Conservation (phyloP, 495 filamentous ascomycete genomes). For the Friedmanniomyces endolithicus region DNA sequence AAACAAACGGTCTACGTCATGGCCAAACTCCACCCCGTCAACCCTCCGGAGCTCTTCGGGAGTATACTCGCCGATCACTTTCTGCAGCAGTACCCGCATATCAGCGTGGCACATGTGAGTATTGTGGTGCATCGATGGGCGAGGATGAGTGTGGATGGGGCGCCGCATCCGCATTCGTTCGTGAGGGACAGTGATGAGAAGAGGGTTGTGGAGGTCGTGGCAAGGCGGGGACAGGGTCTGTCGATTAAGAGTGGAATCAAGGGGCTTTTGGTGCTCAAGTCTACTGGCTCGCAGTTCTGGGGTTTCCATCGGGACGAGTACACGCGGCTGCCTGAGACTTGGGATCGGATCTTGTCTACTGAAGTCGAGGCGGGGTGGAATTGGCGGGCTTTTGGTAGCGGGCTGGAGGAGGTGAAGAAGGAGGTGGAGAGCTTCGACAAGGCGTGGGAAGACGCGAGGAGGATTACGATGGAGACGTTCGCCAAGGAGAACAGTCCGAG, state of each 20-base stretch:
- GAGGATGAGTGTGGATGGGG: conserved; percentile 73
- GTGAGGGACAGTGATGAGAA: conserved; percentile 79
- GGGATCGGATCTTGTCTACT: conserved; percentile 89
- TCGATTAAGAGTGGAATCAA: conserved; percentile 47
- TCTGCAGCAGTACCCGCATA: conserved; percentile 74
- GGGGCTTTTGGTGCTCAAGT: conserved; percentile 83
- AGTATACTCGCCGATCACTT: conserved; percentile 77
- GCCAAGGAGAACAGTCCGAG: conserved; percentile 83
- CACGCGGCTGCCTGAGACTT: conserved; percentile 78
- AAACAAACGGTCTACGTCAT: conserved; percentile 95
- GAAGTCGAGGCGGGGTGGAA: conserved; percentile 77
- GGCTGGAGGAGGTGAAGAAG: conserved; percentile 54
- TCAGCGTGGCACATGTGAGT: conserved; percentile 66
- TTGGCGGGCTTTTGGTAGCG: conserved; percentile 57
- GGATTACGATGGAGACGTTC: conserved; percentile 81
- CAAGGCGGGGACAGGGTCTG: conserved; percentile 33
- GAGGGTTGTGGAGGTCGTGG: conserved; percentile 54
- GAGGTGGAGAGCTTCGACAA: conserved; percentile 56
- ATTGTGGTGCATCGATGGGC: conserved; percentile 84
- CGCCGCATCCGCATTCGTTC: conserved; percentile 94
- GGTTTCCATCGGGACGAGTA: conserved; percentile 86
- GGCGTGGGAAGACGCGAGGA: conserved; percentile 61
- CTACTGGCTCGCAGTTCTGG: conserved; percentile 93
- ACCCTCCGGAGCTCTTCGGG: conserved; percentile 85
- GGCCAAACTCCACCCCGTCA: conserved; percentile 87